Evolutionary conservation across 495 filamentous ascomycete genomes (phyloP).

Genomic region (Haplographium delicatum): DNA sequence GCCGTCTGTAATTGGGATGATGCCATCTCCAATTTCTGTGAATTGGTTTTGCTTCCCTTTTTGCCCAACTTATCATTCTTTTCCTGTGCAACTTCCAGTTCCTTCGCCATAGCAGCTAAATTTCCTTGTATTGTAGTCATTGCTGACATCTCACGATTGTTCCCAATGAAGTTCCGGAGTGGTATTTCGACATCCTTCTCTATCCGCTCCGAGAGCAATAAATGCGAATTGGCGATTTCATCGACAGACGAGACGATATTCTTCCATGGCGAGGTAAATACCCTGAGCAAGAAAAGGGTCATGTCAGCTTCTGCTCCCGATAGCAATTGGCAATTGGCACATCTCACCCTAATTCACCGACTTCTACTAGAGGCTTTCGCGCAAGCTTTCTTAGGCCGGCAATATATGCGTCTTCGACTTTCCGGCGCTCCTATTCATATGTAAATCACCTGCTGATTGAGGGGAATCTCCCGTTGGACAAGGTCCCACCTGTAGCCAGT

Average conservation of each 20-base stretch:
- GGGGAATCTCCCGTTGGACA: slow-evolving; percentile 11
- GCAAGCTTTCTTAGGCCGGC: slow-evolving; percentile 77
- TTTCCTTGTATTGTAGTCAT: slow-evolving; percentile 82
- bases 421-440: slow-evolving; percentile 67
- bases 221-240: slow-evolving; percentile 76
- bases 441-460: slow-evolving; percentile 7
- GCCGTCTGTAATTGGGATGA: slow-evolving; percentile 69
- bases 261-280: slow-evolving; percentile 90
- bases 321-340: slow-evolving; percentile 8
- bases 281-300: slow-evolving; percentile 56
- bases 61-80: slow-evolving; percentile 80
- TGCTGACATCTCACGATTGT: slow-evolving; percentile 76
- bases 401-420: slow-evolving; percentile 87
- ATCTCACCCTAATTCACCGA: slow-evolving; percentile 78
- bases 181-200: slow-evolving; percentile 88
- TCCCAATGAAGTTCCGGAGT: slow-evolving; percentile 63
- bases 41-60: slow-evolving; percentile 72
- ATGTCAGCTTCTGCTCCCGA: slow-evolving; percentile 18
- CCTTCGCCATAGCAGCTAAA: slow-evolving; percentile 72
- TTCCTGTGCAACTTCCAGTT: slow-evolving; percentile 78
- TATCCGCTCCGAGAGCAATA: slow-evolving; percentile 74
- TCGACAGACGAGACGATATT: slow-evolving; percentile 80
- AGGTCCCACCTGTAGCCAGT: slow-evolving; percentile 84
- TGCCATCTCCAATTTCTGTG: slow-evolving; percentile 76
- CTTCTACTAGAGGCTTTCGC: slow-evolving; percentile 60